Conservation (phyloP, 1,284 basidiomycete species). For the Fomitopsis palustris region DNA sequence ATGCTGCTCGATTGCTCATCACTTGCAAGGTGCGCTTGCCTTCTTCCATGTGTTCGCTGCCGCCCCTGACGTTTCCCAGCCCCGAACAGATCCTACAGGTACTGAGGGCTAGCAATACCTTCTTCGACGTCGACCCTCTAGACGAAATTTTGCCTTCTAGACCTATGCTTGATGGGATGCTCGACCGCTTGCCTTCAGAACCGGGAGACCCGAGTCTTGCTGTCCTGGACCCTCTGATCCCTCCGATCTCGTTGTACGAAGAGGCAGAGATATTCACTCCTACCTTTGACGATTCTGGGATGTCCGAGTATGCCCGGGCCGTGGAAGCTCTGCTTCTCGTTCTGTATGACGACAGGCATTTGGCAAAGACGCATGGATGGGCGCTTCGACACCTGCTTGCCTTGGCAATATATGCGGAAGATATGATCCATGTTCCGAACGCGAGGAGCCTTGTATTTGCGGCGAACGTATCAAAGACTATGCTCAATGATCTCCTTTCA, state of each 20-base stretch:
- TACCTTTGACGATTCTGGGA: conserved; percentile 36
- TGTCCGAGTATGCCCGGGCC: conserved; percentile 63
- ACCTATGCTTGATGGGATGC: conserved; percentile 44
- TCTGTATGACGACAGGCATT: conserved; percentile 57
- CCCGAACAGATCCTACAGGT: conserved; percentile 15
- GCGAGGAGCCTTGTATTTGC: conserved; percentile 48
- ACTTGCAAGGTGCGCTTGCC: conserved; percentile 26
- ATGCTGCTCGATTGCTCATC: conserved; percentile 36
- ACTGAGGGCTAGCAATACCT: background rate
- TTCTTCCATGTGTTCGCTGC: no score
- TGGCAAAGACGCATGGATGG: conserved; percentile 61
- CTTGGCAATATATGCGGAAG: conserved; percentile 55
- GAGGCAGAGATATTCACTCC: conserved; percentile 2
- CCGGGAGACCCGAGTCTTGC: conserved; percentile 57
- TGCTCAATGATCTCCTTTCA: conserved; percentile 43
- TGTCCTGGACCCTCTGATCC: conserved; percentile 61
- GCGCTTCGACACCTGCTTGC: conserved; percentile 60
- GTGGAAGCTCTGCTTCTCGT: conserved; percentile 58
- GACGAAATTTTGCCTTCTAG: conserved; percentile 51
- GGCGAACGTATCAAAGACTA: conserved; percentile 29
- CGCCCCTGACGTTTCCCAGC: background rate
- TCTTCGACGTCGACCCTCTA: conserved; percentile 28
- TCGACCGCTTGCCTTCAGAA: conserved; percentile 43
- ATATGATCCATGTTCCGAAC: conserved; percentile 49
- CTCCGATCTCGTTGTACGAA: conserved; percentile 33